Base-by-base conservation (phyloP, 164 flowering plant species). In the Nymphaea thermarum region DNA sequence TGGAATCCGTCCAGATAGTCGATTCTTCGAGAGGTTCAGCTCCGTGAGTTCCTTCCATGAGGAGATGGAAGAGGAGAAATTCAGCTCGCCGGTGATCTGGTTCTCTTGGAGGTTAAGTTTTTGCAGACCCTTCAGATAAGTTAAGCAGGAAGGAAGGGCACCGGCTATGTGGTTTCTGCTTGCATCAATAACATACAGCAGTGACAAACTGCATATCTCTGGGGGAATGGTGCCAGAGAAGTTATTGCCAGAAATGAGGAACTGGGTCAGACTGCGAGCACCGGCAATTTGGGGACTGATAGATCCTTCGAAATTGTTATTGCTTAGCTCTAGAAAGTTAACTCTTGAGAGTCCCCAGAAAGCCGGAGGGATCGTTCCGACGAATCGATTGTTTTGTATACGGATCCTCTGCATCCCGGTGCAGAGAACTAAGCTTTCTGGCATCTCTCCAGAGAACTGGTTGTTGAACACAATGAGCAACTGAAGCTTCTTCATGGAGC, bases 1-100 rank as follows among this genome's bases (percentile, higher is more conserved):
- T 0, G 98, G 96, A 60, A 92, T 88, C 3, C 60, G 43, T 1
- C 98, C 98, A 43, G 82, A 60, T 42, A 90, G 71, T 8, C 65
- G 63, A 71, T 92, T 92, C 4, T 63, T 62, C 1, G 91, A 73
- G 6, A 92, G 74, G 68, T 87, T 81, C 67, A 92, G 72, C 68
- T 82, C 85, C 0, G 81, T 73, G 25, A 92, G 65, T 41, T 65
- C 69, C 0, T 51, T 73, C 90, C 87, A 85, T 4, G 75, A 64
- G 12, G 73, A 66, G 45, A 86, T 76, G 4, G 43, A 44, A 18
- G 65, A 45, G 0, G 91, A 92, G 57, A 92, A 51, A 51, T 51
- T 51, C 12, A 51, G 74, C 72, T 73, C 73, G 1, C 98, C 94
- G 0, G 80, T 69, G 43, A 92, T 72, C 70, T 44, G 42, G 79